Base-by-base conservation (phyloP, 1,284 basidiomycete species). In the Golubevia sp. region DNA sequence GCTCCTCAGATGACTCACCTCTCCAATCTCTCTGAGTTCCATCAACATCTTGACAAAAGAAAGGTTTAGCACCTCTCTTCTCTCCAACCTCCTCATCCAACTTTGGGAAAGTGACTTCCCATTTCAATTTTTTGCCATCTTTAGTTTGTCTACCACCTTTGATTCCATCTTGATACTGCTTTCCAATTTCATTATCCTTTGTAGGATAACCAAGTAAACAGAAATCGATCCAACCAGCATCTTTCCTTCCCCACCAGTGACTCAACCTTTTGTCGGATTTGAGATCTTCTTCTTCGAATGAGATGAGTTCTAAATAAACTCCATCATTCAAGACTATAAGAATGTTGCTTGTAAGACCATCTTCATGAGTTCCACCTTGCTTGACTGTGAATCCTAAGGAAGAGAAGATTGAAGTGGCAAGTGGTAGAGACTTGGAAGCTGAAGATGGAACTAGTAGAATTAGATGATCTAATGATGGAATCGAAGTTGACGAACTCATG, bases 221-320 rank as follows among this genome's bases (percentile, higher is more conserved):
- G 67, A 67, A 74, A 24, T 76, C 72, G 57, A 72, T 76, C 74
- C 74, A 76, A 7, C 74, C 74, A 2, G 62, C 56, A 20, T 63
- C 58, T 5, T 50, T 67, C 20, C 57, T 23, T 38, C 66, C 68
- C 74, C 74, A 74, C 72, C 72, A 74, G 44, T 76, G 74, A 30
- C 52, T 49, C 11, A 61, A 58, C 4, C 69, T 21, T 20, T 73
- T 24, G 18, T 54, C 48, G n/a, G n/a, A n/a, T 26, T 74, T 65
- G 21, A 64, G 73, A 1, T 65, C 58, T 6, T 61, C 56, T 13
- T 66, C 62, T 18, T 63, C 21, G 59, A 76, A 76, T 24, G 68
- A 67, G 54, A 76, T 67, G 4, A 76, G 27, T 64, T 76, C 74
- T 51, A 76, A 62, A 27, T 76, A 76, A 6, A 74, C 64, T 6